Base-by-base conservation (phyloP, 139 green algal species). In the Pycnococcus provasolii region DNA sequence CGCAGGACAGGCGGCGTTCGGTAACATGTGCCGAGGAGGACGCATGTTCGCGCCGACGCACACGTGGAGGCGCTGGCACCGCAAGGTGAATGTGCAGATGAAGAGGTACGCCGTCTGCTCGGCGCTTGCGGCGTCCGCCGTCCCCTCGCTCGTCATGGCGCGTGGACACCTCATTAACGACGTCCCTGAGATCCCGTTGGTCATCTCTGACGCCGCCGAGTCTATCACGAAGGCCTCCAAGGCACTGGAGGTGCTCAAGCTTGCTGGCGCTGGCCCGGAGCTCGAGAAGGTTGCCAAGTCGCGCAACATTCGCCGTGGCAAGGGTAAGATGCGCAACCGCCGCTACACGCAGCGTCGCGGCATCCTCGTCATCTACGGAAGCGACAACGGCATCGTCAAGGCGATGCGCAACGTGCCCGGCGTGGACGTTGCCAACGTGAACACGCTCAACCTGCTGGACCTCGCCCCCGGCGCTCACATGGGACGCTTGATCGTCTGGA, bases 1-100 rank as follows among this genome's bases (percentile, higher is more conserved):
- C 45, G 93, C 92, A 15, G 94, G 94, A 46, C 94, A 99, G 86
- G 94, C 85, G 79, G 94, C 94, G 53, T 99, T 98, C 73, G 94
- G 94, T 63, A 99, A 99, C 89, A 99, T 99, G 94, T 96, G 90
- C 84, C 88, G 94, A 50, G 94, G 94, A 62, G 94, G 94, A 43
- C 86, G 87, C 73, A 98, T 99, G 94, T 99, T 96, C 70, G 85
- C 90, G 5, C 94, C 94, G 64, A 98, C 86, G 42, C 47, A 72
- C 59, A 77, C 77, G 55, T 99, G 94, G 94, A 78, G 94, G 66
- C 79, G 87, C 53, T 99, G 94, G 94, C 94, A 99, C 87, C 75
- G 93, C 42, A 97, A 96, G 85, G 78, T 97, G 71, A 96, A 95
- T 86, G 69, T 97, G 61, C 95, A 92, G 81, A 86, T 94, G 82